Conservation (phyloP, 108 stramenopile species). For the Pseudonitzschia delicatissima region DNA sequence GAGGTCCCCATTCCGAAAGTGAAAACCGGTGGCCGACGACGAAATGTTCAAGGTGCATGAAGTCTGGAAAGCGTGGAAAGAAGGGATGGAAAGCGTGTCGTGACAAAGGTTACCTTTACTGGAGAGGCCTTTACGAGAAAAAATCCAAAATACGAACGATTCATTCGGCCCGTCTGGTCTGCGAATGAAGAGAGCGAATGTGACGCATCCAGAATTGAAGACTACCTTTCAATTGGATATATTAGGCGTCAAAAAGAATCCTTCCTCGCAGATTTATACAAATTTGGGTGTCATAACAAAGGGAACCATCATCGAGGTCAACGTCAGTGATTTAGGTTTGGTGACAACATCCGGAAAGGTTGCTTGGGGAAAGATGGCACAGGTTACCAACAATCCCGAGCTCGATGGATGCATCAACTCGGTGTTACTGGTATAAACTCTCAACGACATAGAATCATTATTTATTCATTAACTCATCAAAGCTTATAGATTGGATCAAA, state of each 20-base stretch:
- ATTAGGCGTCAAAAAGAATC: constrained; percentile 99
- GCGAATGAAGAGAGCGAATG: constrained; percentile 98
- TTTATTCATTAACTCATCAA: too few species aligned
- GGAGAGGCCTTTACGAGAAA: constrained; percentile 97
- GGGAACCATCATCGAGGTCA: constrained; percentile 99
- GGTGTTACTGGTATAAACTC: constrained; percentile 32
- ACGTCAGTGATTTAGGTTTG: constrained; percentile 95
- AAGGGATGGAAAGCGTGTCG: constrained; percentile 99
- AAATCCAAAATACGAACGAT: constrained; percentile 99
- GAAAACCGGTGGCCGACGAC: constrained; percentile 98
- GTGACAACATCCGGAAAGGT: constrained; percentile 99
- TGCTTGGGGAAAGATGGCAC: constrained; percentile 99
- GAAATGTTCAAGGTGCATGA: constrained; percentile 98
- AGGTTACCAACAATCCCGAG: constrained; percentile 94
- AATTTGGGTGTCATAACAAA: constrained; percentile 99
- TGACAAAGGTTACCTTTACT: constrained; percentile 98
- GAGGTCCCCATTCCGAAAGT: constrained; percentile 99
- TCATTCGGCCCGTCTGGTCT: constrained; percentile 97
- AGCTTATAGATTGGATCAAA: too few species aligned
- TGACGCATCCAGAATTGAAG: constrained; percentile 99
- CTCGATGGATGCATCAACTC: constrained; percentile 50
- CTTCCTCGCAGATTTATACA: constrained; percentile 86
- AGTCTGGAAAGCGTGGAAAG: constrained; percentile 88
- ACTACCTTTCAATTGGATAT: constrained; percentile 99
- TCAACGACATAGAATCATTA: too few species aligned